Conservation (phyloP, 176 grass and related monocot genomes). For the Sorghum bicolor region Sorghum_bicolor_NCBIv3 NC_012870.2:66070501-66071000, state of each 20-base stretch:
- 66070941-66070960: background rate
- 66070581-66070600: slow-evolving; percentile 9
- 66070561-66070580: slow-evolving; percentile 2
- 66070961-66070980: slow-evolving; percentile 97
- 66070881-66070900: background rate
- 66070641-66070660: slow-evolving; percentile 30
- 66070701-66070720: background rate
- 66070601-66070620: background rate
- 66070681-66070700: background rate
- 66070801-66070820: slow-evolving; percentile 87
- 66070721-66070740: slow-evolving; percentile 10
- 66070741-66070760: slow-evolving; percentile 30
- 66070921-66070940: background rate
- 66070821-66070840: slow-evolving; percentile 79
- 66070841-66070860: slow-evolving; percentile 61
- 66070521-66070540: background rate
- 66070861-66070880: background rate
- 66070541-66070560: slow-evolving; percentile 10
- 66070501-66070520: background rate
- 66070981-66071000: slow-evolving; percentile 87
- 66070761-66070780: slow-evolving; percentile 80
- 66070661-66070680: background rate
- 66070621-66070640: slow-evolving; percentile 4
- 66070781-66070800: slow-evolving; percentile 88
- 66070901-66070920: background rate